Evolutionary conservation across 768 basidiomycete genomes (phyloP), one percentile per base, ranked within the genome.

Genomic region (Xanthoconium stramineum): DNA sequence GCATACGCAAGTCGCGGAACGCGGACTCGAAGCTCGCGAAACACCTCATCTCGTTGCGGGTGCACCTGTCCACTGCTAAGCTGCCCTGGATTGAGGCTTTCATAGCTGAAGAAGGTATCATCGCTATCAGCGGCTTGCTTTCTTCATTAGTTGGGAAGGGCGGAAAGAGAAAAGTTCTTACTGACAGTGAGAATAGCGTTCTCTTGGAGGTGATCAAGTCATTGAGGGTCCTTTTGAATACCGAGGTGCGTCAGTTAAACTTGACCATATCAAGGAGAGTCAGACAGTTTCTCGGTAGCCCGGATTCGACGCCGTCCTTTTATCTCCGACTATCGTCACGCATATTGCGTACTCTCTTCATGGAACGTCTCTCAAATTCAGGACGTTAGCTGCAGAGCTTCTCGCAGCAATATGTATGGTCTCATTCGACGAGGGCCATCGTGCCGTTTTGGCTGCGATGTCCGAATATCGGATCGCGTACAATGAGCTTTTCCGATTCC

Each of bases 351-450:
- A 89, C 63, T 80, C 85, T 1, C 78, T 95, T 13, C 81, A 86
- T 59, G 77, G 77, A 2, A 76, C 86, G 0, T 85, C 87, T 11
- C 73, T 80, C 50, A 94, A 89, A 68, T 73, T 90, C 10, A 83
- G 89, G 55, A 79, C 83, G 0, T 76, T 90, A 24, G 78, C 82
- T 0, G 83, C 86, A 5, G 91, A 95, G 61, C 77, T 95, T 29
- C 79, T 98, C 11, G 90, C 91, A 2, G 94, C 88, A 0, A 82
- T 95, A 40, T 92, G 91, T 66, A 78, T 91, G 20, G 75, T 96
- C 20, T 86, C 88, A 2, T 70, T 80, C 6, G 73, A 74, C 7
- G 84, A 89, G 36, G 93, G 92, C 0, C 86, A 90, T 65, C 84
- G 80, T 57, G 78, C 83, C 3, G 88, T 95, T 9, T 75, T 94